Conservation (phyloP, 2,329 filamentous ascomycete genomes). For the Pseudogymnoascus sp. region DNA sequence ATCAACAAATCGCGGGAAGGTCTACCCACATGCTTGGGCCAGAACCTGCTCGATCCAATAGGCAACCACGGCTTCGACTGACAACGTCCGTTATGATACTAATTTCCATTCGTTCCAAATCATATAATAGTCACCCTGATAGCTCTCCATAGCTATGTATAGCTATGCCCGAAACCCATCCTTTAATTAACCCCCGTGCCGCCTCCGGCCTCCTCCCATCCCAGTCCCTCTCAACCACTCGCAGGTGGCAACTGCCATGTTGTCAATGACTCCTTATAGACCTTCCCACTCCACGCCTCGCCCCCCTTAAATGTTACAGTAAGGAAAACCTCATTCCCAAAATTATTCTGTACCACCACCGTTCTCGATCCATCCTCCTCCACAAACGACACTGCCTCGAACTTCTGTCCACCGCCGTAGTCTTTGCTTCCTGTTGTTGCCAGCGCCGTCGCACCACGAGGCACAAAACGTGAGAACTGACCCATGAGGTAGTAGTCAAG, state of each 20-base stretch:
- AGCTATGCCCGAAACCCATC: background rate
- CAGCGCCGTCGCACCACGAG: conserved; percentile 36
- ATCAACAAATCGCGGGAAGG: background rate
- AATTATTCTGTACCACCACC: conserved; percentile 41
- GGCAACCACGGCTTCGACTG: background rate
- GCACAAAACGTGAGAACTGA: conserved; percentile 43
- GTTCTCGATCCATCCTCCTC: conserved; percentile 40
- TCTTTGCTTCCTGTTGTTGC: conserved; percentile 37
- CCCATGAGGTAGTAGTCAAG: conserved; percentile 47
- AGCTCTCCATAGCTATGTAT: background rate
- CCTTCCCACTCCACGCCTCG: conserved; percentile 34
- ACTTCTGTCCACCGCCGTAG: conserved; percentile 31
- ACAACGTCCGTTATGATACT: background rate
- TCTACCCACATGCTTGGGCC: background rate
- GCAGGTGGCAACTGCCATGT: conserved; percentile 27
- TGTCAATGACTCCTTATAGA: conserved; percentile 29
- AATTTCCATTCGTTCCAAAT: background rate
- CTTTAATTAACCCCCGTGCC: background rate
- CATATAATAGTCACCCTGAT: no score
- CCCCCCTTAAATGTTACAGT: conserved; percentile 29
- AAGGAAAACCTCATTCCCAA: conserved; percentile 37
- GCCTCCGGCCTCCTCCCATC: background rate
- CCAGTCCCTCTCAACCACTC: background rate
- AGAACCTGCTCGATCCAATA: background rate
- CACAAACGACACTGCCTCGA: conserved; percentile 38